Percentiles rank a stretch among this genome's conserved stretches.
Conservation (phyloP, 2,329 filamentous ascomycete genomes). For the Phaeomoniella chlamydospora region DNA sequence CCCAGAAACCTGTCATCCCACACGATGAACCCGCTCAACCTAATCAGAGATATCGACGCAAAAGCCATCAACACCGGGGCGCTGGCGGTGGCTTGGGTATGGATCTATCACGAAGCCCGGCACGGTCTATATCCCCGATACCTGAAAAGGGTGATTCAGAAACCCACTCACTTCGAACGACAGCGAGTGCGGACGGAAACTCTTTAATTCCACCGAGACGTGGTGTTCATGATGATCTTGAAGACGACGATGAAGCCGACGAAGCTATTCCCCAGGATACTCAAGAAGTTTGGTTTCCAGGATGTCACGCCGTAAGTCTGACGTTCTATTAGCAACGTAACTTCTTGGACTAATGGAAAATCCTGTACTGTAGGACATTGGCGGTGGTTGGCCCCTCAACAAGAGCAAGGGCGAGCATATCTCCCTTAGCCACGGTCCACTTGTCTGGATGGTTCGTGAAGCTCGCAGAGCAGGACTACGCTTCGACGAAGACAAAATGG, state of each 20-base stretch:
- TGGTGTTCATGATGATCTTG: constrained; percentile 1
- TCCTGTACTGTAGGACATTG: too few species aligned
- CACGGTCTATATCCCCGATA: constrained; percentile 1
- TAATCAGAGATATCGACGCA: too few species aligned
- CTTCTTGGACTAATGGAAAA: too few species aligned
- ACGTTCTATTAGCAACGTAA: too few species aligned
- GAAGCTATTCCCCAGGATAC: constrained; percentile 14
- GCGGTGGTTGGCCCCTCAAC: constrained; percentile 38
- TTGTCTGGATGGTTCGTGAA: constrained; percentile 60
- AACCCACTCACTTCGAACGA: neutral
- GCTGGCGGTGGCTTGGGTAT: too few species aligned
- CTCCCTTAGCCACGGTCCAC: constrained; percentile 51
- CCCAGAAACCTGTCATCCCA: too few species aligned
- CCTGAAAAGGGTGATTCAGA: neutral
- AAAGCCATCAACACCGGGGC: too few species aligned
- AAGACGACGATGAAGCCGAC: constrained; percentile 1
- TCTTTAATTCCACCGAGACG: neutral
- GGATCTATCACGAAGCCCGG: constrained; percentile 6
- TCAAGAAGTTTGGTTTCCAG: constrained; percentile 64
- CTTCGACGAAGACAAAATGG: constrained; percentile 38
- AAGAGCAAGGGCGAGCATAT: constrained; percentile 22
- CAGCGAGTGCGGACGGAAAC: constrained; percentile 1
- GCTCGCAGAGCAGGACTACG: constrained; percentile 50
- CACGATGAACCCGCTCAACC: too few species aligned
- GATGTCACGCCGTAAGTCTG: too few species aligned